Evolutionary conservation across 768 basidiomycete species (phyloP), one percentile per base, ranked within the genome.

Genomic region (Ramaria sp.): DNA sequence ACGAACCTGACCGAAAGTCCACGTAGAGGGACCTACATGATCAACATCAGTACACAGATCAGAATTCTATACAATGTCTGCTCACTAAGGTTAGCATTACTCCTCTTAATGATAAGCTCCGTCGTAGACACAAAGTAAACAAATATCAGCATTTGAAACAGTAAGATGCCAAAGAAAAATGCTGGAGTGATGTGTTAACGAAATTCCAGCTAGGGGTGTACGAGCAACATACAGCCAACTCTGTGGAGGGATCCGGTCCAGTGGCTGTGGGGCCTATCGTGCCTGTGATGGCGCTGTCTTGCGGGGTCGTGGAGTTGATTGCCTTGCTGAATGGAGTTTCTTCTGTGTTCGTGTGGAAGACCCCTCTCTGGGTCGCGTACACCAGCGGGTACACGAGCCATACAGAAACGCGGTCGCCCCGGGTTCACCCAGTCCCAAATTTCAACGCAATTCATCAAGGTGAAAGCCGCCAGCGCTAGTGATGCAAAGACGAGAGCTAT

Each of bases 1-100:
- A 50, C 48, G 22, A 34, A 50, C 48, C 34, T 50, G 48, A 32
- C 48, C 48, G 24, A 50, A 50, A 34, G 24, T 6, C 45, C 45
- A 47, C 5, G 18, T 47, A 34, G 34, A 34, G 13, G 48, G 20
- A 50, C 30, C 48, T 50, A 20, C 7, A 22, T 34, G 20, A 36
- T 10, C 9, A 28, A 34, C 28, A 32, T 47, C 3, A 47, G 15
- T 43, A 18, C 42, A 41, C 8, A 47, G 9, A 22, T 24, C 13
- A 1, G 25, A 16, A 24, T 18, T 25, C 16, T 24, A 27, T 41
- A n/a, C 9, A 27, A 47, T 16, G 28, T n/a, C 13, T 37, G 36
- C 30, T 36, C 34, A 50, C 48, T 28, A 22, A 37, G 3, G 13
- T 34, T 5, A 5, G 48, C 48, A 50, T 37, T n/a, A 28, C 34